Evolutionary conservation across 352 stramenopile species (phyloP), one percentile per base, ranked within the genome.

Genomic region (Phytophthora chlamydospora): DNA sequence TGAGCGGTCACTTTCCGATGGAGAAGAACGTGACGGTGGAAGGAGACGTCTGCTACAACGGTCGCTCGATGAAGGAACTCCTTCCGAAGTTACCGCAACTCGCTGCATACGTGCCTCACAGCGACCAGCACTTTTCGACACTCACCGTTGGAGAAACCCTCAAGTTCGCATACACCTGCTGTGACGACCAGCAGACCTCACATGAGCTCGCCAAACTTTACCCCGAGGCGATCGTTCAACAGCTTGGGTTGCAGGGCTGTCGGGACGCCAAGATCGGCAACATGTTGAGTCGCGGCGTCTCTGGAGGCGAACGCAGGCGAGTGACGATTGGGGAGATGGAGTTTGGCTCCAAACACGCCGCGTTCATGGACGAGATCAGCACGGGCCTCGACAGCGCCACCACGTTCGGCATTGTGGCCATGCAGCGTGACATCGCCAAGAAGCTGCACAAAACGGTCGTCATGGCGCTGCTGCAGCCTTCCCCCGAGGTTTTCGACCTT

Each of bases 81-180:
- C 29, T 55, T 0, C 59, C 55, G 4, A 64, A 68, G 21, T 38
- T 80, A n/a, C 65, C 71, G 17, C 71, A 80, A 21, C 52, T 78
- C 52, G 70, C 63, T 16, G 49, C 69, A 0, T 78, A 76, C 39
- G 59, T 78, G 16, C 70, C 61, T 21, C 72, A 78, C 19, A 71
- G 66, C 27, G 92, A 98, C 66, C 34, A 65, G 0, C 92, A 98
- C 71, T 76, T 86, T 36, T 69, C 92, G 13, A 67, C 83, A 7
- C 71, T 98, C 10, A 97, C 91, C 6, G 93, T 98, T 0, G 59
- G 87, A 31, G 92, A 98, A 60, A 98, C 93, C 2, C 79, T 98
- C 33, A 63, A 85, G 9, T 66, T 66, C 40, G 58, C 77, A 1
- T 58, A 78, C 35, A 42, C 40, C 31, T 83, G 62, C 38, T 83